These are phyloP conservation scores for Agrostemma githago DNA, from an alignment of 148 eudicot species.

Conservation along the genomic window DNA sequence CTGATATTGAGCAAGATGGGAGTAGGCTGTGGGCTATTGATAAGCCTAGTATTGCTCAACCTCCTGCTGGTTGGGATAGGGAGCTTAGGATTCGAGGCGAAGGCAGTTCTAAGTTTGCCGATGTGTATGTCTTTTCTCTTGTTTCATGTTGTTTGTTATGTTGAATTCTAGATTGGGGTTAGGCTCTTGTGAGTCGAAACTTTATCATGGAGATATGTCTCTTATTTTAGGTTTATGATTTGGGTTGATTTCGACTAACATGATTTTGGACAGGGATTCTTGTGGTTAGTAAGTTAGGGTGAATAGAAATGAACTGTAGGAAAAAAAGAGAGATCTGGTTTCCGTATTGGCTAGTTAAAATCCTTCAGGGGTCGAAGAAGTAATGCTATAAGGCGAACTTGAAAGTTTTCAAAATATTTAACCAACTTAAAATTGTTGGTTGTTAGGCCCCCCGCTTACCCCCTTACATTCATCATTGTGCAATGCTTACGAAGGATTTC, in stretches of 20 bases:
- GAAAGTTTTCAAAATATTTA: no score
- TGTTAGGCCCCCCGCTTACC: no score
- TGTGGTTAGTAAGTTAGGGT: not conserved
- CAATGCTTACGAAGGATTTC: no score
- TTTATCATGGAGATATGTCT: not conserved
- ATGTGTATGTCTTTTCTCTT: slow-evolving; percentile 52
- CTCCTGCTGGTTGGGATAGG: slow-evolving; percentile 91
- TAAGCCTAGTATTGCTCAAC: slow-evolving; percentile 77
- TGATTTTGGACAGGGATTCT: no score
- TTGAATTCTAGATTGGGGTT: not conserved
- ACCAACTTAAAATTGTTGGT: no score
- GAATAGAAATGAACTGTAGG: not conserved
- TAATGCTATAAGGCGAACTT: no score
- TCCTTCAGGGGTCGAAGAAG: no score
- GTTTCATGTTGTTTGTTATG: not conserved
- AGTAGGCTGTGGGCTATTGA: slow-evolving; percentile 95
- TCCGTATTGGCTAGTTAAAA: not conserved
- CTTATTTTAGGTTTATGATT: not conserved
- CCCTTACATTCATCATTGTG: no score
- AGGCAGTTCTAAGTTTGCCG: slow-evolving; percentile 86
- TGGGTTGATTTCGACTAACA: not conserved
- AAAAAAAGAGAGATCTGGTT: no score
- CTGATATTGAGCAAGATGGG: slow-evolving; percentile 78
- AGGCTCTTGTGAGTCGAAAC: not conserved
- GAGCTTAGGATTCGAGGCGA: slow-evolving; percentile 72